Percentiles rank a stretch among this genome's conserved stretches.
These are phyloP conservation scores for Magnolia kwangsiensis DNA, from an alignment of 164 flowering plant genomes.

Conservation along the genomic window DNA sequence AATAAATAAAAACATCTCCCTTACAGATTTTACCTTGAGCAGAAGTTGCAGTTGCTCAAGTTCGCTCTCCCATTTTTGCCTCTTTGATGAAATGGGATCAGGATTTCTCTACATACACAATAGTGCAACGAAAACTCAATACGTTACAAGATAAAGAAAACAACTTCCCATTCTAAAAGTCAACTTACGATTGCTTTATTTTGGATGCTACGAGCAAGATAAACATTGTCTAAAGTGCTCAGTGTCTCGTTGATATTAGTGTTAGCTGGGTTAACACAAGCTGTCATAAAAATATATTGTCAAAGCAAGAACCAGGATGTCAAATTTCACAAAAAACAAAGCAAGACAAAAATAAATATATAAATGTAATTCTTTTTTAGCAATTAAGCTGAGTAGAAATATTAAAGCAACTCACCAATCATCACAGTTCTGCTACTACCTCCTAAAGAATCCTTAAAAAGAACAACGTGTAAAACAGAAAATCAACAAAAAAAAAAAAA, in stretches of 20 bases:
- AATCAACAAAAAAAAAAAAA: too few relatives aligned
- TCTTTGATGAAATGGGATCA: constrained; percentile 78
- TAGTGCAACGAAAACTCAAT: neutral
- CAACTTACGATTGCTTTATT: constrained; percentile 89
- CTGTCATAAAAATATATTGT: too few relatives aligned
- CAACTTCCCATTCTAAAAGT: neutral
- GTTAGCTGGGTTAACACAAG: constrained; percentile 98
- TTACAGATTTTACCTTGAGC: constrained; percentile 56
- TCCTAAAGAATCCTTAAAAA: too few relatives aligned
- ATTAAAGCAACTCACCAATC: too few relatives aligned
- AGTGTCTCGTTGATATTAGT: constrained; percentile 95
- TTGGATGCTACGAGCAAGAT: constrained; percentile 97
- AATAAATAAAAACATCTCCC: too few relatives aligned
- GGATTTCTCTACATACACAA: constrained; percentile 64
- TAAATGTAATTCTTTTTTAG: too few relatives aligned
- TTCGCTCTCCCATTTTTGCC: constrained; percentile 83
- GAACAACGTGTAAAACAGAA: too few relatives aligned
- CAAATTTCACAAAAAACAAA: too few relatives aligned
- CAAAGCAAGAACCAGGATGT: too few relatives aligned
- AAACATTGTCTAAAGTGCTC: constrained; percentile 91
- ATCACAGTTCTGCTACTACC: too few relatives aligned
- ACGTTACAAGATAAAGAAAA: neutral
- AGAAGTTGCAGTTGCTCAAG: constrained; percentile 91
- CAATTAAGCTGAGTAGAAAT: too few relatives aligned
- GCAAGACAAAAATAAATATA: too few relatives aligned